Base-by-base conservation (phyloP, 441 rosid species). In the Geranium incanum region DNA sequence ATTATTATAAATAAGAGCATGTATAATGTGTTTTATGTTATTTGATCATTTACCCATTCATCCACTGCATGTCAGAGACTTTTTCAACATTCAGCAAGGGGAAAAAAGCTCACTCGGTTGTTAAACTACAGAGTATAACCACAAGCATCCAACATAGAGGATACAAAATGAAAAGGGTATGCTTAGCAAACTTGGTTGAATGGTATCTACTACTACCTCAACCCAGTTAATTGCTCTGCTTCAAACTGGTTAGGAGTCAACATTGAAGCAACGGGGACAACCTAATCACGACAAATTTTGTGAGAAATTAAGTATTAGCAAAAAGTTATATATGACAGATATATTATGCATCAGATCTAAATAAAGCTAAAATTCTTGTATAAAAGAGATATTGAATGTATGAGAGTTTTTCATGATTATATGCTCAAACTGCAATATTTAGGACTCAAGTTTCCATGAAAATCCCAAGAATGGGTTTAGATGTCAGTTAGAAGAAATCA, bases 161-260 rank as follows among this genome's bases (percentile, higher is more conserved):
- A 64, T 9, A 67, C 16, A 57, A 72, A 7, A 45, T 69, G 71
- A 70, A 70, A 12, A 52, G 62, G 45, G 63, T 70, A 75, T 76
- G 71, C 66, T 64, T 70, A 2, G 64, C 21, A 60, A 63, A 50
- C 16, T 48, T 68, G 43, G 21, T 18, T 70, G 18, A 11, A 50
- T 50, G 67, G 72, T 7, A n/a, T 67, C 13, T 62, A 68, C 43
- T 68, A 79, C 39, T 89, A 95, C 99, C 98, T 95, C 75, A 73
- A 75, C 64, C 90, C 91, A 66, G 97, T 91, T 85, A 95, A 85
- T 19, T 76, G 82, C 75, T 95, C 99, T 50, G 99, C 99, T 82
- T 95, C 99, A 78, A 93, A 95, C 82, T 95, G 99, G 80, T 95
- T 95, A 78, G 99, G 99, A 69, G 99, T 95, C 89, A 95, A 81